A percentile compares a stretch with the other conserved stretches of the same genome.
Conservation (phyloP, 352 stramenopile species). For the Globisporangium echinulatum region DNA sequence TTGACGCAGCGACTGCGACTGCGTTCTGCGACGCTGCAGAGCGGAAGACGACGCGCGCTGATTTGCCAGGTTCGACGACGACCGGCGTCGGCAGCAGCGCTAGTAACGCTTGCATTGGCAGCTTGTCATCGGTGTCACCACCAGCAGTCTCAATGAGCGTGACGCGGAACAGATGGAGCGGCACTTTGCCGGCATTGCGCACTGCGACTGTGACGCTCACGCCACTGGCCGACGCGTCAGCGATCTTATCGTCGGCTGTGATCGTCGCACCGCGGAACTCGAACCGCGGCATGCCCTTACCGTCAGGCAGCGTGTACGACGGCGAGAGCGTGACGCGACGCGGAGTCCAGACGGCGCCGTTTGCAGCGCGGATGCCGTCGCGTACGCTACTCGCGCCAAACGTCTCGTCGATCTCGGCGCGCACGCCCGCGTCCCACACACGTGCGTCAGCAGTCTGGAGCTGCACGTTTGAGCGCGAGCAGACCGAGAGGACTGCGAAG, state of each 20-base stretch:
- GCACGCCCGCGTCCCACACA: slow-evolving; percentile 21
- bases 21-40: slow-evolving; percentile 15
- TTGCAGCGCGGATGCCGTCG: slow-evolving; percentile 7
- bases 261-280: slow-evolving; percentile 28
- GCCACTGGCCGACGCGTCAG: slow-evolving; percentile 19
- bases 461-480: slow-evolving; percentile 38
- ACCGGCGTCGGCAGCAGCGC: slow-evolving; percentile 26
- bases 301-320: slow-evolving; percentile 26
- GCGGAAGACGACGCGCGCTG: slow-evolving; percentile 22
- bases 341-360: slow-evolving; percentile 22
- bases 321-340: slow-evolving; percentile 23
- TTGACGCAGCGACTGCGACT: slow-evolving; percentile 19
- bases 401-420: slow-evolving; percentile 15
- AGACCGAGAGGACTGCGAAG: slow-evolving; percentile 29
- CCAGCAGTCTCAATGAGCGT: slow-evolving; percentile 14
- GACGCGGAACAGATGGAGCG: slow-evolving; percentile 38
- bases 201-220: slow-evolving; percentile 13
- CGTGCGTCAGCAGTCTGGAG: slow-evolving; percentile 15
- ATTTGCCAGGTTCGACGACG: slow-evolving; percentile 22
- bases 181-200: slow-evolving; percentile 35
- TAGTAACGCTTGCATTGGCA: slow-evolving; percentile 5
- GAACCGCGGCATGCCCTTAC: slow-evolving; percentile 36
- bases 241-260: slow-evolving; percentile 12
- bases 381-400: slow-evolving; percentile 6
- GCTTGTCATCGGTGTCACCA: background rate